A percentile compares a stretch with the other conserved stretches of the same genome.
phyloP scores from a whole-genome alignment of 1,284 basidiomycete species.

The Cyathus olla region DNA sequence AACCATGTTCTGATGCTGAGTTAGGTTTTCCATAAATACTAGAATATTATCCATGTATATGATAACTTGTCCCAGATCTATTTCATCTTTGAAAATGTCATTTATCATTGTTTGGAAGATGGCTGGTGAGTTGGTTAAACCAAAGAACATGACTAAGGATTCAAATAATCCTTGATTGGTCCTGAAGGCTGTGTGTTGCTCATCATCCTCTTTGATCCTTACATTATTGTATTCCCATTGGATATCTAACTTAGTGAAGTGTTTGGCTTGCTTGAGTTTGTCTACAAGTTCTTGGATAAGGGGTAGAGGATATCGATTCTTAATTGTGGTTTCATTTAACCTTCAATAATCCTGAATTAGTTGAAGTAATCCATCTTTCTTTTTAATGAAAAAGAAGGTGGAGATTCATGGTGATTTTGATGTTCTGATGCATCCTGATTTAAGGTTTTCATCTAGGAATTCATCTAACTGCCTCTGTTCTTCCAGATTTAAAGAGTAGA shows the following conservation, averaged over 20 bases:
- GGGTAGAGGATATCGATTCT: no score
- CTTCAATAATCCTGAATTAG: slow-evolving; percentile 17
- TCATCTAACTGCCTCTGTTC: background rate
- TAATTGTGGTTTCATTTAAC: no score
- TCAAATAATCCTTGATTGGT: no score
- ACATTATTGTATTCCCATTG: no score
- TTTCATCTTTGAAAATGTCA: background rate
- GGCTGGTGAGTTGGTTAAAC: no score
- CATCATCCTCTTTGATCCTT: no score
- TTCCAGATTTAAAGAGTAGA: slow-evolving; percentile 41
- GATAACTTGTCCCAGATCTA: slow-evolving; percentile 39
- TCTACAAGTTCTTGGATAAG: no score
- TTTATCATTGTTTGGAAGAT: no score
- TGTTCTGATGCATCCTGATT: slow-evolving; percentile 25
- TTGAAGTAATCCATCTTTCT: slow-evolving; percentile 50
- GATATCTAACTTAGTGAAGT: no score
- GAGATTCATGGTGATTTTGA: slow-evolving; percentile 41
- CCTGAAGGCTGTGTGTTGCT: no score
- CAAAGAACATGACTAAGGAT: no score
- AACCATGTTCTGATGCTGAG: background rate
- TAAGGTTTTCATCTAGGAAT: slow-evolving; percentile 20
- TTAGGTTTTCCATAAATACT: slow-evolving; percentile 30
- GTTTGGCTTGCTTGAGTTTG: no score
- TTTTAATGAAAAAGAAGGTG: slow-evolving; percentile 54
- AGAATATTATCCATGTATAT: slow-evolving; percentile 46